phyloP scores from a whole-genome alignment of 495 filamentous ascomycete genomes.

The Coniosporium apollinis region DNA sequence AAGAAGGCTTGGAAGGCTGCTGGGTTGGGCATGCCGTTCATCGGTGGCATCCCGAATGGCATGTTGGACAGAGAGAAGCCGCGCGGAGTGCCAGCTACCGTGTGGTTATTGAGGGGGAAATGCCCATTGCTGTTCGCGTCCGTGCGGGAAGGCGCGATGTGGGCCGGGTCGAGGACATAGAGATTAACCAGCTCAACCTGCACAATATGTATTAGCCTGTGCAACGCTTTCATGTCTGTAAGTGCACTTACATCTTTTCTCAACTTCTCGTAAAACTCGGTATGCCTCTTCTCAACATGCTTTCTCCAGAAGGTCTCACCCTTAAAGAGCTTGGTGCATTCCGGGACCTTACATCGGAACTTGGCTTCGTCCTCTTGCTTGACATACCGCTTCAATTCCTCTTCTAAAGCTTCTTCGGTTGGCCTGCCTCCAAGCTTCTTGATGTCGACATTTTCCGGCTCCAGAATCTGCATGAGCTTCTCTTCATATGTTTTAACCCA shows the following conservation, averaged over 20 bases:
- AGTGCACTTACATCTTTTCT: slow-evolving; percentile 55
- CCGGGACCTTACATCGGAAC: slow-evolving; percentile 87
- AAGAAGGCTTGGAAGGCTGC: slow-evolving; percentile 33
- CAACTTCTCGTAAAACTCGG: slow-evolving; percentile 69
- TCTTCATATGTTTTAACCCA: slow-evolving; percentile 99
- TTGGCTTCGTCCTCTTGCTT: slow-evolving; percentile 96
- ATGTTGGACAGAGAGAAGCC: slow-evolving; percentile 76
- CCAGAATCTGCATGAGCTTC: slow-evolving; percentile 79
- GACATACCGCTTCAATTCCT: slow-evolving; percentile 72
- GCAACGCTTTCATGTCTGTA: not conserved
- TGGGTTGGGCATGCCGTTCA: slow-evolving; percentile 23
- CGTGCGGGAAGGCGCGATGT: slow-evolving; percentile 77
- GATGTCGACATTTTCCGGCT: slow-evolving; percentile 74
- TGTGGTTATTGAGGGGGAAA: slow-evolving; percentile 63
- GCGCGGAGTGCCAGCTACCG: slow-evolving; percentile 70
- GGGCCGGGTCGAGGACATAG: slow-evolving; percentile 83
- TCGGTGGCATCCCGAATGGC: slow-evolving; percentile 24
- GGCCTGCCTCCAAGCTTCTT: slow-evolving; percentile 79
- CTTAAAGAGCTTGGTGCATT: slow-evolving; percentile 95
- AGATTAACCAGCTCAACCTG: slow-evolving; percentile 78
- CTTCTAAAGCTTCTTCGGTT: slow-evolving; percentile 66
- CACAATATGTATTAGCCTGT: slow-evolving; percentile 9
- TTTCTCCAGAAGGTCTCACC: slow-evolving; percentile 94
- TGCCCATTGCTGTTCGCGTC: slow-evolving; percentile 98
- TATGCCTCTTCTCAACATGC: slow-evolving; percentile 90